Conservation (phyloP, 129 eudicot species). For the Erigeron canadensis region DNA sequence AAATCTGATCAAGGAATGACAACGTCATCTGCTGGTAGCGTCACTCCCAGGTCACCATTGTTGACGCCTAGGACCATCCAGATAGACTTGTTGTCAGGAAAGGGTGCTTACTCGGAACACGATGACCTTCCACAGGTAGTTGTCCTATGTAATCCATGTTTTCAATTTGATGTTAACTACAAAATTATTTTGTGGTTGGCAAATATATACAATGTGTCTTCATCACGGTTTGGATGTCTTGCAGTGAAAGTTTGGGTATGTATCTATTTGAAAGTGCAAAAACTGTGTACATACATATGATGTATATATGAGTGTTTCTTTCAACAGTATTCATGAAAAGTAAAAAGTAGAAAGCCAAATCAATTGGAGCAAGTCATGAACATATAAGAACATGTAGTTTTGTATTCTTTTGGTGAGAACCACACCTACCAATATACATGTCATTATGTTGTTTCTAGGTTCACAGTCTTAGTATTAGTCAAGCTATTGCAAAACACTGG, state of each 20-base stretch:
- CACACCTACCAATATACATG: slow-evolving; percentile 3
- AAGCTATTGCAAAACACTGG: not conserved
- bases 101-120: slow-evolving; percentile 79
- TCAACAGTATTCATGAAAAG: not conserved
- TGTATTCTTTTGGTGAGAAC: slow-evolving; percentile 4
- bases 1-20: slow-evolving; percentile 97
- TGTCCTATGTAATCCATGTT: not conserved
- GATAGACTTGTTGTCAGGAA: slow-evolving; percentile 80
- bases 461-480: not conserved
- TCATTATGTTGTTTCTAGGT: not conserved
- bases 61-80: slow-evolving; percentile 74
- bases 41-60: slow-evolving; percentile 95
- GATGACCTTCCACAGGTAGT: slow-evolving; percentile 91
- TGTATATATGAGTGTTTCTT: slow-evolving; percentile 10
- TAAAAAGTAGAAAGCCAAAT: too few species aligned
- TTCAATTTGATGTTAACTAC: not conserved
- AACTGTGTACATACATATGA: not conserved
- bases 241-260: not conserved
- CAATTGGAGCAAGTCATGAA: not conserved
- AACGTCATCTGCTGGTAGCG: slow-evolving; percentile 93
- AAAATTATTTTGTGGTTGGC: not conserved
- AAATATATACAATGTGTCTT: slow-evolving; percentile 2
- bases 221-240: not conserved
- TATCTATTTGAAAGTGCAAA: not conserved
- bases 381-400: not conserved